Conservation (phyloP, 139 green algal genomes). For the Chara braunii region DNA sequence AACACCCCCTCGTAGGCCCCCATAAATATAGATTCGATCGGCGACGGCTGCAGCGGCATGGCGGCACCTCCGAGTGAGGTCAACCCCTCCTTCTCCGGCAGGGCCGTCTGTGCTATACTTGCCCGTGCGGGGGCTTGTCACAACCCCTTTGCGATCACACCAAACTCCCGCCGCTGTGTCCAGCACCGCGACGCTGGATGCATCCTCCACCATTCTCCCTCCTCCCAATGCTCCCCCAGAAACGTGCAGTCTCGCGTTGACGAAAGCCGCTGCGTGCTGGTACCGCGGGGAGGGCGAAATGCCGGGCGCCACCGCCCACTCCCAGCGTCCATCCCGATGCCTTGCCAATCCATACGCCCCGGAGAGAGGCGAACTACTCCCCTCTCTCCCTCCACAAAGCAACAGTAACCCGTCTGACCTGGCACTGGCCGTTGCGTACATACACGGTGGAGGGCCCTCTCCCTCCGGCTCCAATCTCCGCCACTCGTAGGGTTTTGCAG, state of each 20-base stretch:
- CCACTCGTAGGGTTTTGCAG: slow-evolving; percentile 98
- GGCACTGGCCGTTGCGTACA: slow-evolving; percentile 90
- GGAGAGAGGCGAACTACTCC: slow-evolving; percentile 58
- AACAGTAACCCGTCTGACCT: slow-evolving; percentile 89
- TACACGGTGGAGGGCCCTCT: slow-evolving; percentile 47
- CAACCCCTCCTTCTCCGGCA: slow-evolving; percentile 11
- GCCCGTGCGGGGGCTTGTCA: slow-evolving; percentile 11
- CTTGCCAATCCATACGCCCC: slow-evolving; percentile 91
- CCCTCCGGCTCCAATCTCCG: slow-evolving; percentile 61
- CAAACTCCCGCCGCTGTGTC: slow-evolving; percentile 71
- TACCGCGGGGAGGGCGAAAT: slow-evolving; percentile 83
- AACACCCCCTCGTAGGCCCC: slow-evolving; percentile 67
- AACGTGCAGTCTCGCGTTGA: slow-evolving; percentile 84
- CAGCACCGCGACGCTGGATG: slow-evolving; percentile 68
- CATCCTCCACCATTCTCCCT: slow-evolving; percentile 87
- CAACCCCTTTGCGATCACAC: slow-evolving; percentile 36
- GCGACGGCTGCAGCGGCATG: slow-evolving; percentile 33
- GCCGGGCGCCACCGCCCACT: slow-evolving; percentile 93
- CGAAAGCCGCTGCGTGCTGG: slow-evolving; percentile 92
- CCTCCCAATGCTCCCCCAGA: slow-evolving; percentile 89
- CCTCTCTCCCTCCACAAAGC: slow-evolving; percentile 85
- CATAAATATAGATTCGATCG: slow-evolving; percentile 81
- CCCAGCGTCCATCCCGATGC: slow-evolving; percentile 95
- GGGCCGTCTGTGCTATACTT: slow-evolving; percentile 37
- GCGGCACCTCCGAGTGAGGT: slow-evolving; percentile 33